Evolutionary conservation across 352 stramenopile species (phyloP).

Genomic region (Aphanomyces astaci): DNA sequence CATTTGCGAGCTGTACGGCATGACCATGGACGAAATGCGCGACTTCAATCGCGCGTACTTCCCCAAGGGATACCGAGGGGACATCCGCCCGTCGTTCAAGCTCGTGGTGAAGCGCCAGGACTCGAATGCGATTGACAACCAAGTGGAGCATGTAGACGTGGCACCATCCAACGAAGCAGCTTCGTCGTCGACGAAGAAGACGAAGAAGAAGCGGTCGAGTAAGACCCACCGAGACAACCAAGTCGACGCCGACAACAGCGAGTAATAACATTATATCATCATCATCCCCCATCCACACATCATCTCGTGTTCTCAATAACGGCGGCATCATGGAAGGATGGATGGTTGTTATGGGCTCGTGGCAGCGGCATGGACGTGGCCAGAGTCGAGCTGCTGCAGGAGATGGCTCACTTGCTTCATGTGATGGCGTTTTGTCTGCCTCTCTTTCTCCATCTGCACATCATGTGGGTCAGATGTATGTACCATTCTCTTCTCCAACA

Average conservation of each 20-base stretch:
- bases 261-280: constrained; percentile 1
- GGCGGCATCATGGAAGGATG: no score
- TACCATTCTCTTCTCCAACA: background rate
- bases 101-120: constrained; percentile 65
- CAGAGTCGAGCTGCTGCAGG: constrained; percentile 10
- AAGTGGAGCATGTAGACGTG: constrained; percentile 29
- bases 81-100: constrained; percentile 71
- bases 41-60: constrained; percentile 83
- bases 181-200: constrained; percentile 25
- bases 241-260: background rate
- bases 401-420: constrained; percentile 10
- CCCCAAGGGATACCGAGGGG: constrained; percentile 72
- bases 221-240: constrained; percentile 8
- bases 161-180: no score
- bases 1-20: constrained; percentile 51
- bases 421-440: constrained; percentile 10
- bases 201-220: constrained; percentile 11
- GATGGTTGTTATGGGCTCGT: no score
- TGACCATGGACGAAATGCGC: constrained; percentile 80
- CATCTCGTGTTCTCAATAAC: no score
- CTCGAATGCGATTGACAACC: background rate
- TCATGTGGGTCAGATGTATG: background rate
- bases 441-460: constrained; percentile 20
- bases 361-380: no score
- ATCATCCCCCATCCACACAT: no score